These are phyloP conservation scores for Phytophthora cactorum DNA, from an alignment of 352 stramenopile genomes.

Conservation along the genomic window DNA sequence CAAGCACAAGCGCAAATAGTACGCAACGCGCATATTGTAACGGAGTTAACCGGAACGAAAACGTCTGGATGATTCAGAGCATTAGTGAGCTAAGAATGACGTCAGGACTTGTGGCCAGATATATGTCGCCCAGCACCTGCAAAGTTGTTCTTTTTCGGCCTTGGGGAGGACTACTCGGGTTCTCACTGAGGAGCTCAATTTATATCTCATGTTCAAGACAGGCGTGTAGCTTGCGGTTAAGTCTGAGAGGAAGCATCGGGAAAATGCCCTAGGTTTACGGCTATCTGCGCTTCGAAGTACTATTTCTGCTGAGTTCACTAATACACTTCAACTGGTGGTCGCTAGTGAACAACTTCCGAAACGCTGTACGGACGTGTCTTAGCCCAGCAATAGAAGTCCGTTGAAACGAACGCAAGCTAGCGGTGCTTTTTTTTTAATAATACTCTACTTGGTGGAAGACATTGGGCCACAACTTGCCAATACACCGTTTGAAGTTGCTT, in stretches of 20 bases:
- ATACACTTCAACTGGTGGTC: background rate
- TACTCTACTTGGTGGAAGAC: background rate
- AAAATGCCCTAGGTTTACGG: background rate
- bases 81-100: background rate
- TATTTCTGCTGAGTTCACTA: constrained; percentile 4
- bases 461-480: background rate
- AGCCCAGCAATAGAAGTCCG: background rate
- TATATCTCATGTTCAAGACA: no score
- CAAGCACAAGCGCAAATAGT: background rate
- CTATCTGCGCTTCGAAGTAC: background rate
- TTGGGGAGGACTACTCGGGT: background rate
- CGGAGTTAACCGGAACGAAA: background rate
- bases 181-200: no score
- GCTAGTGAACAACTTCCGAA: background rate
- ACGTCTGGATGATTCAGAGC: background rate
- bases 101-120: background rate
- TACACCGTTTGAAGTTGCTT: no score
- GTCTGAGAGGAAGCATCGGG: background rate
- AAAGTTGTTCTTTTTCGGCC: background rate
- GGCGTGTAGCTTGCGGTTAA: no score
- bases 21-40: background rate
- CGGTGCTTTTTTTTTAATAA: background rate
- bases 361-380: background rate
- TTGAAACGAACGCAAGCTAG: constrained; percentile 1
- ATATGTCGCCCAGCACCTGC: background rate